Base-by-base conservation (phyloP, 179 eudicot genomes). In the Camellia oleifera region DNA sequence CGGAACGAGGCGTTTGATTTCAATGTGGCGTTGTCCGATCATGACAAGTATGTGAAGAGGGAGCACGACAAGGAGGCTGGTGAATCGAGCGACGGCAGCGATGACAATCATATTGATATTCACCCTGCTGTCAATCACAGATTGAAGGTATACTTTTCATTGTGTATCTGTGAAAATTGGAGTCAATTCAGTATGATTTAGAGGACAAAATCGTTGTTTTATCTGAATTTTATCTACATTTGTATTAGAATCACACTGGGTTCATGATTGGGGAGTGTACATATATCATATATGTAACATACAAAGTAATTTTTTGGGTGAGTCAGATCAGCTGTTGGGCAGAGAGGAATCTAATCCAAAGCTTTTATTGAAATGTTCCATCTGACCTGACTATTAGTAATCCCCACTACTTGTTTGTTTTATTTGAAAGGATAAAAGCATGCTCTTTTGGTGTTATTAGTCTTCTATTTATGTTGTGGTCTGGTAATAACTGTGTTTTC, bases 1-100 rank as follows among this genome's bases (percentile, higher is more conserved):
- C 72, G 99, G 69, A 96, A 96, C 67, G 99, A 96, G 81, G 99
- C 99, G 68, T 96, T 96, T 77, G 99, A 96, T 90, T 96, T 96
- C 81, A 96, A 96, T 83, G 99, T 96, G 3, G 97, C 99, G 54
- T 72, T 96, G 75, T 94, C 99, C 48, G 98, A 96, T 91, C 93
- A 91, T 50, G 98, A 96, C 85, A 96, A 96, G 88, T 91, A 96
- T 77, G 94, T 90, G 23, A 84, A 84, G 89, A 87, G 99, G 77
- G 94, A 92, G 78, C 58, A 50, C 32, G 98, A 94, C 81, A 86
- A 86, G 77, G 96, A 88, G 79, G 81, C n/a, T 45, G 85, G 78
- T 5, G 83, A 77, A 26, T 26, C 32, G 32, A 26, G 32, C 32
- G 32, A 26, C 32, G 80, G 42, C 3, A 84, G 78, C 6, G 94